Percentiles rank a stretch among this genome's conserved stretches.
phyloP scores from a whole-genome alignment of 805 yeast genomes.

The Zygosaccharomyces pseudorouxii region DNA sequence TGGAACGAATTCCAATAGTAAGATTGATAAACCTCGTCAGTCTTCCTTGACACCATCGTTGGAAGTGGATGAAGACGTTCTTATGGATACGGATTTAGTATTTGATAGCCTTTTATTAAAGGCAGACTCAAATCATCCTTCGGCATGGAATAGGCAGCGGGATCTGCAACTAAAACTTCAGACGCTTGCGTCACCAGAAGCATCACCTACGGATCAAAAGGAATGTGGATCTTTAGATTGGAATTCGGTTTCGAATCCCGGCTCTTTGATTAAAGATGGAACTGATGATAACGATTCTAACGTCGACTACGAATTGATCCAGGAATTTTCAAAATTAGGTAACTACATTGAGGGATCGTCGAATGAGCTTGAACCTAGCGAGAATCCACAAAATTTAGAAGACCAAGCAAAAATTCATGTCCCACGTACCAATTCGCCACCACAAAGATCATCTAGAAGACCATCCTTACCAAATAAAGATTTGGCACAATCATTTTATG shows the following conservation, averaged over 20 bases:
- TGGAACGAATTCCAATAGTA: neutral
- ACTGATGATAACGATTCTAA: conserved; percentile 7
- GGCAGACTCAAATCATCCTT: conserved; percentile 13
- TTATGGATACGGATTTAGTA: conserved; percentile 30
- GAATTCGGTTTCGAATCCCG: neutral
- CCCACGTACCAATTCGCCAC: neutral
- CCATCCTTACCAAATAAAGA: conserved; percentile 22
- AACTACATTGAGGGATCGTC: conserved; percentile 15
- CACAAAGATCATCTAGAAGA: conserved; percentile 27
- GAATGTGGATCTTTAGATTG: neutral
- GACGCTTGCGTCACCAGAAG: conserved; percentile 6
- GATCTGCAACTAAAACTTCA: conserved; percentile 12
- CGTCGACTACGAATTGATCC: conserved; percentile 20
- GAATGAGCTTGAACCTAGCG: neutral
- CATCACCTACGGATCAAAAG: neutral
- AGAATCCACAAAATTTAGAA: neutral
- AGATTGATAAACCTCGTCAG: neutral
- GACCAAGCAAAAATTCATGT: neutral
- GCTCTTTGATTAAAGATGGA: neutral
- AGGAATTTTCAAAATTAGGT: conserved; percentile 24
- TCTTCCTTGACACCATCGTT: conserved; percentile 2
- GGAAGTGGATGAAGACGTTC: conserved; percentile 15
- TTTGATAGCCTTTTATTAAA: conserved; percentile 30
- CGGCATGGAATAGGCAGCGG: conserved; percentile 12
- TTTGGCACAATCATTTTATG: conserved; percentile 21